phyloP scores from a whole-genome alignment of 2,329 filamentous ascomycete genomes.

The Rachicladosporium sp. region DNA sequence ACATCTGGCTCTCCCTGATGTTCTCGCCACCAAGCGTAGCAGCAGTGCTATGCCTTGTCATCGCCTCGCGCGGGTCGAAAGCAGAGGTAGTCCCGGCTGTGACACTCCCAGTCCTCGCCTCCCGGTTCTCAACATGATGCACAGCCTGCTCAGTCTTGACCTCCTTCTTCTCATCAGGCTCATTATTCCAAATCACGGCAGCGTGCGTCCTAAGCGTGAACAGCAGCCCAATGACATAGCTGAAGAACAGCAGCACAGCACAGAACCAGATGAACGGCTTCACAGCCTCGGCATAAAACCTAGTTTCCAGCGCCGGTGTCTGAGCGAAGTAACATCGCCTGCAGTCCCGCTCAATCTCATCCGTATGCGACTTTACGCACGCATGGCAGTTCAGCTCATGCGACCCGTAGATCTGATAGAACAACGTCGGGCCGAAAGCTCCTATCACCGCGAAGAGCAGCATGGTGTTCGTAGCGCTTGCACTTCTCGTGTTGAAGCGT shows the following conservation, averaged over 20 bases:
- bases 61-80: slow-evolving; percentile 8
- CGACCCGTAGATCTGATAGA: slow-evolving; percentile 97
- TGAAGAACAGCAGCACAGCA: slow-evolving; percentile 73
- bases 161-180: slow-evolving; percentile 42
- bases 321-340: slow-evolving; percentile 91
- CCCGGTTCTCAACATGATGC: slow-evolving; percentile 11
- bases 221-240: slow-evolving; percentile 85
- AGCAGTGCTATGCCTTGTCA: slow-evolving; percentile 7
- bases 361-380: slow-evolving; percentile 43
- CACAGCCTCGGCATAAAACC: slow-evolving; percentile 83
- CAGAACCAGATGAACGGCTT: slow-evolving; percentile 88
- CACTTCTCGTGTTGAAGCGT: slow-evolving; percentile 91
- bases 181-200: slow-evolving; percentile 89
- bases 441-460: slow-evolving; percentile 90
- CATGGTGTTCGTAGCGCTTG: slow-evolving; percentile 96
- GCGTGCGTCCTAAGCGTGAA: slow-evolving; percentile 94
- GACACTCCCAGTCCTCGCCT: slow-evolving; percentile 3
- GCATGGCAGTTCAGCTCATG: slow-evolving; percentile 79
- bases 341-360: slow-evolving; percentile 55
- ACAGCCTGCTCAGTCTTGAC: slow-evolving; percentile 26
- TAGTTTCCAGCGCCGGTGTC: slow-evolving; percentile 66
- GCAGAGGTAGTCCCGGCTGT: background rate
- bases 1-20: slow-evolving; percentile 76
- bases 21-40: slow-evolving; percentile 30
- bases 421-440: slow-evolving; percentile 87